These are phyloP conservation scores for Strigomonas galati DNA, from an alignment of 208 protist genomes.

Conservation along the genomic window DNA sequence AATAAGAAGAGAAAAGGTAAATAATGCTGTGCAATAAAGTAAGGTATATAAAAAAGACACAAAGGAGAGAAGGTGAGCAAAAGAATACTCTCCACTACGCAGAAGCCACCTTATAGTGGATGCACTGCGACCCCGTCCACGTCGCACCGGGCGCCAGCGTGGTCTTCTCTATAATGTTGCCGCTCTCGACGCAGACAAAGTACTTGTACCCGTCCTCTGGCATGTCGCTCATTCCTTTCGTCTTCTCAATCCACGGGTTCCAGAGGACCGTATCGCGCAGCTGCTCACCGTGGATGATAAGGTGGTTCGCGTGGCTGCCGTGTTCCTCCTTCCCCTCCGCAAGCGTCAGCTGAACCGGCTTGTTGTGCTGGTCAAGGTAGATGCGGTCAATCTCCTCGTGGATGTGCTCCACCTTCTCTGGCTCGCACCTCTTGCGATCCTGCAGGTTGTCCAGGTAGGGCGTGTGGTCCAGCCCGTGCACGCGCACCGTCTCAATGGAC, in stretches of 20 bases:
- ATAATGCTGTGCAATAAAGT: no score
- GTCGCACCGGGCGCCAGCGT: neutral
- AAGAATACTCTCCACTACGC: neutral
- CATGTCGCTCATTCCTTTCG: conserved; percentile 61
- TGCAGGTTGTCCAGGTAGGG: conserved; percentile 65
- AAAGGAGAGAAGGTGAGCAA: no score
- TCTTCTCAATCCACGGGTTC: conserved; percentile 81
- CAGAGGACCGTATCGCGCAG: conserved; percentile 79
- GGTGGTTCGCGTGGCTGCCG: conserved; percentile 6
- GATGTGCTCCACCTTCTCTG: conserved; percentile 29
- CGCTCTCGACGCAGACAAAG: conserved; percentile 88
- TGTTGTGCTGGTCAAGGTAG: conserved; percentile 46
- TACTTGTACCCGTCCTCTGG: conserved; percentile 65
- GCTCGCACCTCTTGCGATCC: conserved; percentile 31
- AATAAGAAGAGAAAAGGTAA: neutral
- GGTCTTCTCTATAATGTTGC: conserved; percentile 32
- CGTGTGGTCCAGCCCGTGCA: conserved; percentile 64
- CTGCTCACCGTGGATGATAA: conserved; percentile 46
- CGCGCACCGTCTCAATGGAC: conserved; percentile 34
- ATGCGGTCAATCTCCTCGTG: conserved; percentile 72
- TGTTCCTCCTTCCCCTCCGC: conserved; percentile 20
- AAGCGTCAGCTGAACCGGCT: conserved; percentile 38
- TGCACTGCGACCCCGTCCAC: neutral
- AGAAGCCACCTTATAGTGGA: neutral
- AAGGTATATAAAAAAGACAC: conserved; percentile 3